Evolutionary conservation across 352 stramenopile species (phyloP), one percentile per base, ranked within the genome.

Genomic region (Saprolegnia parasitica): DNA sequence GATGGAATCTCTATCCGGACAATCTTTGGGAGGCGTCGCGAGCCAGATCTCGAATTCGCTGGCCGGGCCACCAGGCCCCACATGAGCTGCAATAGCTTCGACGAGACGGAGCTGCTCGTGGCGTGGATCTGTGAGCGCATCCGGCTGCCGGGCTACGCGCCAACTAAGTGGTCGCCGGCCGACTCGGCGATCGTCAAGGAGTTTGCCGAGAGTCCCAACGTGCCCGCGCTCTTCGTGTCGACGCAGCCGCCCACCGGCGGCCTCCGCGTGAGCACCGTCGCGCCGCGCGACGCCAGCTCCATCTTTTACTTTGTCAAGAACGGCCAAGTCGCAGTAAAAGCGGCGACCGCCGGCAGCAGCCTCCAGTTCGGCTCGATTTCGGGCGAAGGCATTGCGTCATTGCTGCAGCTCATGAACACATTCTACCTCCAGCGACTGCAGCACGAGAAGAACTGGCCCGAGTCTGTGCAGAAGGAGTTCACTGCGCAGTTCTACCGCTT

Each of bases 391-490:
- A 91, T 91, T 66, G 77, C 79, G 47, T 93, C 87, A 45, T 72
- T 95, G 56, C 76, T 95, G 20, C 82, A 92, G n/a, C 66, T 94
- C 18, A 89, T 94, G 79, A 94, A 91, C 60, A 84, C 83, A 5
- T 92, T 83, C 67, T 95, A 89, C 57, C 73, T 95, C 24, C 84
- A 94, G 68, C 80, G 86, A 9, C 75, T 95, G 26, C 86, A 92
- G 62, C 74, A 78, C 39, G 92, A 94, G 72, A 86, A 78, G 39
- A 75, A 87, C 71, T 97, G 90, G 91, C 91, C 93, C 15, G 94
- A 98, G 76, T 97, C 89, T 68, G 88, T 98, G 37, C 87, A 94
- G 65, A 98, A 97, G 67, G 94, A 98, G 67, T 95, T 98, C 52
- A 95, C 88, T 6, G 88, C 88, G 5, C 92, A 98, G 72, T 96